Base-by-base conservation (phyloP, 139 green algal species). In the Volvox africanus region DNA sequence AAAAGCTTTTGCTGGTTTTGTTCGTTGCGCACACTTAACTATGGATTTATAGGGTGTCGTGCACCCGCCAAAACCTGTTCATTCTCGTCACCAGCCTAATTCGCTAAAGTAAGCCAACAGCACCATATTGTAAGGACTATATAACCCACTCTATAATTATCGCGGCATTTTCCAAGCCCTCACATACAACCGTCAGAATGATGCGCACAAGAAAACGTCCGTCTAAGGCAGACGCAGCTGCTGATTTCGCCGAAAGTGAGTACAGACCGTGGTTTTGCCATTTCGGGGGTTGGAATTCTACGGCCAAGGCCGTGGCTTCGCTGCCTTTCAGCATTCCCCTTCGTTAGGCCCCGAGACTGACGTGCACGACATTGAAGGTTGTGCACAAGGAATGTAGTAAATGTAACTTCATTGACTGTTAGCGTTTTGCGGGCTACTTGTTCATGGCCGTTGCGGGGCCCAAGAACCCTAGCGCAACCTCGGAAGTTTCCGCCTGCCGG, bases 381-480 rank as follows among this genome's bases (percentile, higher is more conserved):
- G 0, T 12, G 22, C 36, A 22, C 16, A 35, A 19, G 30, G 78
- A 12, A 18, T 12, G 30, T 84, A 61, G 3, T 61, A 61, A 30
- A 84, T 16, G 1, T 82, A 84, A 44, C 24, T 3, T 84, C 1
- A 28, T 71, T n/a, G 55, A 73, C 13, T 61, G 1, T 18, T n/a
- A 44, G 50, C 2, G 17, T 67, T 33, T 13, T 67, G 35, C 30
- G 33, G 32, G 30, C 32, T 61, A 17, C 5, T 55, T 19, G 75
- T 20, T 81, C 30, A 61, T 24, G 75, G 44, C 75, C 33, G 75
- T 81, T 84, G 78, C 78, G 22, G 16, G 22, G 18, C 13, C 37
- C 78, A 84, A 84, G 36, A 84, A 84, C 78, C 78, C 80, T 86
- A 71, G 80, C 55, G 22, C 33, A 24, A 18, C 24, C 50, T 50